Evolutionary conservation across 2,329 filamentous ascomycete genomes (phyloP).

Genomic region (Hypomyces perniciosus): DNA sequence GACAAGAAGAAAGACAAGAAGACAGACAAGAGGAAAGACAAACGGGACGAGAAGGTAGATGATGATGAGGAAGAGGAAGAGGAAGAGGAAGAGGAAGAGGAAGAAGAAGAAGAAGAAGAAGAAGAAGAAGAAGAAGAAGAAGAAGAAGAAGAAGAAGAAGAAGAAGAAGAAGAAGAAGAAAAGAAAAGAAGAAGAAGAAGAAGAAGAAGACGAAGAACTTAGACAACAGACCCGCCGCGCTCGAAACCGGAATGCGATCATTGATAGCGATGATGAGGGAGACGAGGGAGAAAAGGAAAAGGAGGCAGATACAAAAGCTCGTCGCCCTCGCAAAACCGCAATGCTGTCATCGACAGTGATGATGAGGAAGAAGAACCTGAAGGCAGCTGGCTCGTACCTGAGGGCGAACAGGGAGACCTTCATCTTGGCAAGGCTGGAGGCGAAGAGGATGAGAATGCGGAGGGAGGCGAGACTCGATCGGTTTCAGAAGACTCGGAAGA

Average conservation of each 20-base stretch:
- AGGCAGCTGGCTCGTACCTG: conserved; percentile 74
- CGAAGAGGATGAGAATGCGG: conserved; percentile 79
- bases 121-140: conserved; percentile 28
- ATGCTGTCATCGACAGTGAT: conserved; percentile 59
- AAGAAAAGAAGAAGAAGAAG: conserved; percentile 18
- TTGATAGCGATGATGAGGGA: conserved; percentile 61
- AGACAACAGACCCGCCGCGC: conserved; percentile 26
- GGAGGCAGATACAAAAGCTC: conserved; percentile 31
- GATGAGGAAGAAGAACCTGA: conserved; percentile 56
- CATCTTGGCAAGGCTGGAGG: conserved; percentile 75
- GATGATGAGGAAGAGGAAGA: conserved; percentile 26
- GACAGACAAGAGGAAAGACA: conserved; percentile 26
- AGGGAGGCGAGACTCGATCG: conserved; percentile 75
- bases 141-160: conserved; percentile 31
- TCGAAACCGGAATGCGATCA: conserved; percentile 50
- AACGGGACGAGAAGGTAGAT: conserved; percentile 30
- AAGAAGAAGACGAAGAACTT: conserved; percentile 33
- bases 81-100: conserved; percentile 16
- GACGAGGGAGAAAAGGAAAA: conserved; percentile 26
- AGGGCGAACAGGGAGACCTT: conserved; percentile 54
- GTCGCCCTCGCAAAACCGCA: conserved; percentile 47
- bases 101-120: conserved; percentile 40
- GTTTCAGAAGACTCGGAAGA: conserved; percentile 59
- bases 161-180: conserved; percentile 28
- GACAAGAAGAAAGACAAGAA: conserved; percentile 38